Conservation (phyloP, 768 basidiomycete genomes). For the Dioszegia crocea region DNA sequence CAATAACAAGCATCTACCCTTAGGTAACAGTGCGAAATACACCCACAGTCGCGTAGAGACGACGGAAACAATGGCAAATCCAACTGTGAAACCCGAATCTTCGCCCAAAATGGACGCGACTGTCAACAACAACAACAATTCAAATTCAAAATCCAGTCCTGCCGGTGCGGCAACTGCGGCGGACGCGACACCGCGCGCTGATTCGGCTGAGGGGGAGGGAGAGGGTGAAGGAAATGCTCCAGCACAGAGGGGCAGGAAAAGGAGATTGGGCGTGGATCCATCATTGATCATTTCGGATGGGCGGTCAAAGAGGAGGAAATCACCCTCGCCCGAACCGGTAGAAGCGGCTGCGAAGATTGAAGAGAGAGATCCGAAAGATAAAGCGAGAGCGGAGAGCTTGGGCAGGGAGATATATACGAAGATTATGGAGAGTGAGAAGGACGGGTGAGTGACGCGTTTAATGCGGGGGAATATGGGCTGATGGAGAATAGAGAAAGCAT, state of each 20-base stretch:
- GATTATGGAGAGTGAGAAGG: constrained; percentile 30
- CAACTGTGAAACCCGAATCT: constrained; percentile 4
- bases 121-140: constrained; percentile 8
- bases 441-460: constrained; percentile 27
- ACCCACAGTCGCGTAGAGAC: background rate
- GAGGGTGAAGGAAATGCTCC: background rate
- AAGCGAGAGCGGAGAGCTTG: constrained; percentile 25
- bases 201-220: background rate
- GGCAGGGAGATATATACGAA: constrained; percentile 33
- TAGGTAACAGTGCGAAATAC: background rate
- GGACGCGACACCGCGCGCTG: background rate
- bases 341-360: constrained; percentile 2
- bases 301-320: constrained; percentile 30
- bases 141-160: background rate
- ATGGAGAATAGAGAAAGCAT: constrained; percentile 25
- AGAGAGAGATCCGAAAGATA: constrained; percentile 36
- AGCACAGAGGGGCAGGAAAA: constrained; percentile 1
- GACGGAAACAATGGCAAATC: background rate
- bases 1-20: too few species aligned
- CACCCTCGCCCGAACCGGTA: constrained; percentile 25
- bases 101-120: background rate
- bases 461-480: background rate
- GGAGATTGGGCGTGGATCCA: constrained; percentile 32
- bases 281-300: constrained; percentile 34
- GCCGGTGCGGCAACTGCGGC: background rate